Evolutionary conservation across 163 green algal genomes (phyloP).

Genomic region (Scenedesmus sp.): DNA sequence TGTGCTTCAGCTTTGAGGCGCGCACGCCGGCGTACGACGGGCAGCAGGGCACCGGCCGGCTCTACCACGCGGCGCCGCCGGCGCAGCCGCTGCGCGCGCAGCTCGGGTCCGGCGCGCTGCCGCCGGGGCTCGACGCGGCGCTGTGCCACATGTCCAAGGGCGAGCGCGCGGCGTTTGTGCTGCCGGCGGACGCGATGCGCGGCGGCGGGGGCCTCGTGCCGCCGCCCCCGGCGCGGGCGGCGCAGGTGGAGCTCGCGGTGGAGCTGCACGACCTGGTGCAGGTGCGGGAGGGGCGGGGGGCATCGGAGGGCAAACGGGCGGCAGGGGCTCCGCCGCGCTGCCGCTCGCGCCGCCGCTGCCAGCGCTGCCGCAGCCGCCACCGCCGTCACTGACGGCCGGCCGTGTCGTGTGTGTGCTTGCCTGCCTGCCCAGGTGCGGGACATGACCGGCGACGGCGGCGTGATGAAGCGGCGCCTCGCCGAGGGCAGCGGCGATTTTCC

Average conservation of each 20-base stretch:
- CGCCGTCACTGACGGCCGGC: too few relatives aligned
- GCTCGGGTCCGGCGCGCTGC: conserved; percentile 41
- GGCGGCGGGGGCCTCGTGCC: conserved; percentile 46
- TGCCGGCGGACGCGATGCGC: conserved; percentile 51
- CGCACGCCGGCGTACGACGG: conserved; percentile 57
- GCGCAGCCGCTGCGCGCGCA: conserved; percentile 50
- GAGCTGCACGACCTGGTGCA: conserved; percentile 61
- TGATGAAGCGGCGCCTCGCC: conserved; percentile 78
- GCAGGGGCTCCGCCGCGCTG: background rate
- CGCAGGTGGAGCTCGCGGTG: conserved; percentile 58
- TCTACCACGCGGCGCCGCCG: conserved; percentile 13
- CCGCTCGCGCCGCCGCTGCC: background rate
- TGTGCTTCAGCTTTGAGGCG: conserved; percentile 52
- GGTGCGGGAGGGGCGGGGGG: conserved; percentile 29
- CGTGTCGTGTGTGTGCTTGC: too few relatives aligned
- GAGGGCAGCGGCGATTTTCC: conserved; percentile 89
- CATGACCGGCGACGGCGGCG: conserved; percentile 77
- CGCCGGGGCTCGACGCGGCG: conserved; percentile 62
- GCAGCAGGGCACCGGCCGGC: conserved; percentile 53
- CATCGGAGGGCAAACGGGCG: background rate
- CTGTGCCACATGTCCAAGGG: conserved; percentile 66
- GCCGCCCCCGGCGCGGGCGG: conserved; percentile 35
- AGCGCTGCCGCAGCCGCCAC: too few relatives aligned
- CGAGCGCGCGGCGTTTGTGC: conserved; percentile 64
- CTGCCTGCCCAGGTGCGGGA: conserved; percentile 77